Percentiles rank a stretch among this genome's conserved stretches.
Conservation (phyloP, 129 eudicot species). For the Artemisia tridentata region DNA sequence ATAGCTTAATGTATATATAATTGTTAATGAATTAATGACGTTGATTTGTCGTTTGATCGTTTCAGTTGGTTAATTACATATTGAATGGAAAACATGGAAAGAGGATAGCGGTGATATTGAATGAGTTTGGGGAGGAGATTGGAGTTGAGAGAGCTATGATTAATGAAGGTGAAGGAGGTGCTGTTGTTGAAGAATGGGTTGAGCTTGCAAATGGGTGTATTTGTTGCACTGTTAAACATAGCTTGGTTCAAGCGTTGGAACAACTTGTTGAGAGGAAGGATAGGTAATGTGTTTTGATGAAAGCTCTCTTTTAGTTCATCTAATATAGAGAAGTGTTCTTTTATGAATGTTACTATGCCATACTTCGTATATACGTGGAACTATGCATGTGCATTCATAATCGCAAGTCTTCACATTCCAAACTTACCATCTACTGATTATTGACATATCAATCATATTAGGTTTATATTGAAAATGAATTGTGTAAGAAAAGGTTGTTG, state of each 20-base stretch:
- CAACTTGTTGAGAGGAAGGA: slow-evolving; percentile 87
- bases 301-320: too few species aligned
- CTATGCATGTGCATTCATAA: background rate
- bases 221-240: slow-evolving; percentile 94
- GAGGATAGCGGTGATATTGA: slow-evolving; percentile 92
- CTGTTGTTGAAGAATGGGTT: slow-evolving; percentile 96
- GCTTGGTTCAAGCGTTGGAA: slow-evolving; percentile 92
- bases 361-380: background rate
- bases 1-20: background rate
- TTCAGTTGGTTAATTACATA: slow-evolving; percentile 79
- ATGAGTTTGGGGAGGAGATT: slow-evolving; percentile 95
- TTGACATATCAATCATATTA: background rate
- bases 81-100: slow-evolving; percentile 82
- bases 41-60: background rate
- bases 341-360: background rate
- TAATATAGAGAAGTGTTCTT: background rate
- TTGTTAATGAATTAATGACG: too few species aligned
- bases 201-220: slow-evolving; percentile 97
- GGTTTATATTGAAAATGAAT: background rate
- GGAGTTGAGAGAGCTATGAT: slow-evolving; percentile 99
- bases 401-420: background rate
- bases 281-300: slow-evolving; percentile 38
- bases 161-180: slow-evolving; percentile 91
- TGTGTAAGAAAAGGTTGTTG: background rate
- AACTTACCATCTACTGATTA: background rate